Evolutionary conservation across 1,284 basidiomycete species (phyloP).

Genomic region (Boletus smithii): DNA sequence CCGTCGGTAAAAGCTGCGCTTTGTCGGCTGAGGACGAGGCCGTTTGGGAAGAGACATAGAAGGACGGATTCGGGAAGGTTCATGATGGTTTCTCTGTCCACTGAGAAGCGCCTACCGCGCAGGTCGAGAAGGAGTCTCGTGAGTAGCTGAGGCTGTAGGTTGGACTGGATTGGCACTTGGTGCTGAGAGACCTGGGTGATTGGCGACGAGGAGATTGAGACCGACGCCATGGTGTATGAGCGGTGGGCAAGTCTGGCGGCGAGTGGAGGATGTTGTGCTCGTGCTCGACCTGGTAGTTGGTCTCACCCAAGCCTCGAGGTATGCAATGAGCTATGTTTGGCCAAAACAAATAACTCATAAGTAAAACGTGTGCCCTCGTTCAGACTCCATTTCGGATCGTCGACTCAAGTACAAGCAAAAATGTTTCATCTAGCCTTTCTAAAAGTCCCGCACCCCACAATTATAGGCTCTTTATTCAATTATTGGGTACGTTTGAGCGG

Average conservation of each 20-base stretch:
- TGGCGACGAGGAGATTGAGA: conserved; percentile 62
- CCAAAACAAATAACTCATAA: conserved; percentile 27
- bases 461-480: background rate
- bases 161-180: conserved; percentile 59
- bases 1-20: conserved; percentile 70
- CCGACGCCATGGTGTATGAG: conserved; percentile 43
- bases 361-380: background rate
- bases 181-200: conserved; percentile 83
- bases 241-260: conserved; percentile 13
- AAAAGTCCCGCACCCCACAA: too few relatives aligned
- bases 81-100: conserved; percentile 98
- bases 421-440: too few relatives aligned
- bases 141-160: conserved; percentile 78
- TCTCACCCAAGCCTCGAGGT: conserved; percentile 34
- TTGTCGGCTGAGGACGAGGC: conserved; percentile 89
- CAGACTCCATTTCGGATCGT: too few relatives aligned
- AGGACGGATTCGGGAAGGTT: conserved; percentile 96
- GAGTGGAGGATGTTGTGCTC: conserved; percentile 10
- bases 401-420: too few relatives aligned
- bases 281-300: conserved; percentile 19
- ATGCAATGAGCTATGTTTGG: conserved; percentile 28
- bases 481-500: background rate
- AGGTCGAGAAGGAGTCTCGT: conserved; percentile 89
- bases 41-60: conserved; percentile 96
- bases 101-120: conserved; percentile 86